phyloP scores from a whole-genome alignment of 75 land plant genomes.

The Pseudotsuga menziesii region DNA sequence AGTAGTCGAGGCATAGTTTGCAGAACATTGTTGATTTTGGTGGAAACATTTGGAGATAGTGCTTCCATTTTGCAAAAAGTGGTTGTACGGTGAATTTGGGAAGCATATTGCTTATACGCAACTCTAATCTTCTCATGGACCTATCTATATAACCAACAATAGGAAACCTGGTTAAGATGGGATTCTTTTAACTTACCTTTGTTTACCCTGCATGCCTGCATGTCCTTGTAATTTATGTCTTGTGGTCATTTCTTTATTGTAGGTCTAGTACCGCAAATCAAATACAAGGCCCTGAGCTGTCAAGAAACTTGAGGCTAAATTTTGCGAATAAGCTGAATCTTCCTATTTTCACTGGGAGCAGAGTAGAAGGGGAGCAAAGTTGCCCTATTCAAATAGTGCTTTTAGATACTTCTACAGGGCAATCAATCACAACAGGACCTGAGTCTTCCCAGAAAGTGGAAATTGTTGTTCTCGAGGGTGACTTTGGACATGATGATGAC shows the following conservation, averaged over 20 bases:
- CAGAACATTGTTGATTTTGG: background rate
- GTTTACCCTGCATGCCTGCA: background rate
- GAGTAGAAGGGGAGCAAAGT: constrained; percentile 36
- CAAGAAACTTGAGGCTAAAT: constrained; percentile 27
- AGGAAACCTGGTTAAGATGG: background rate
- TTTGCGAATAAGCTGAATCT: constrained; percentile 31
- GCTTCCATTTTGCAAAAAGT: background rate
- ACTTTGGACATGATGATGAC: constrained; percentile 50
- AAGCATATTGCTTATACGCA: background rate
- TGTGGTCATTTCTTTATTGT: background rate
- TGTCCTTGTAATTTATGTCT: background rate
- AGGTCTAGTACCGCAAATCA: constrained; percentile 15
- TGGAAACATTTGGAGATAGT: background rate
- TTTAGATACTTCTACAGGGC: constrained; percentile 19
- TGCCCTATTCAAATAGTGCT: constrained; percentile 35
- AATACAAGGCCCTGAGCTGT: constrained; percentile 19
- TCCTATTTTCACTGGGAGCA: constrained; percentile 66
- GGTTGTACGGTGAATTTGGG: background rate
- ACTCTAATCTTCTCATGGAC: background rate
- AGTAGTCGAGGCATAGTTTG: background rate
- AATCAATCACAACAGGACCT: constrained; percentile 31
- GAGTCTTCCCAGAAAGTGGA: constrained; percentile 45
- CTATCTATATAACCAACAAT: background rate
- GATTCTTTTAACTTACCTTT: background rate
- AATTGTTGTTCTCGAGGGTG: constrained; percentile 63